phyloP scores from a whole-genome alignment of 257 asterid species.

The Fraxinus quadrangulata region DNA sequence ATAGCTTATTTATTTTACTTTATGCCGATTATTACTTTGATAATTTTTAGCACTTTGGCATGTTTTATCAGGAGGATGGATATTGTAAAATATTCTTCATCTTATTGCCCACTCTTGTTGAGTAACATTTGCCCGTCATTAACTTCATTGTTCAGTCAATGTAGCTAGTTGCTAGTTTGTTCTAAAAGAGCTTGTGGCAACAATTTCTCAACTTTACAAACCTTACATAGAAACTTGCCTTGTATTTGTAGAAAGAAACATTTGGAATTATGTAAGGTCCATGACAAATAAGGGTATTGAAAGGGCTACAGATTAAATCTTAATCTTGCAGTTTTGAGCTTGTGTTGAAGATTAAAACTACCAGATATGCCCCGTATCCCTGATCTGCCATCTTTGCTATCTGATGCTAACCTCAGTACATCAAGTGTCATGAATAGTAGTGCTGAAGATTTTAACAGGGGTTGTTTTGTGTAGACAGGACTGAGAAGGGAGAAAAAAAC shows the following conservation, averaged over 20 bases:
- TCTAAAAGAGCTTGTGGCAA: not conserved
- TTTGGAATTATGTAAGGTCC: not conserved
- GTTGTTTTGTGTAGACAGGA: not conserved
- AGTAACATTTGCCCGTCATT: not conserved
- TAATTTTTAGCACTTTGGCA: not conserved
- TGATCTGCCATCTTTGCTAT: not conserved
- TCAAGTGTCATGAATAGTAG: not conserved
- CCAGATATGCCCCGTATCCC: not conserved
- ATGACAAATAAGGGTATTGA: not conserved
- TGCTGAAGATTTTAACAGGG: not conserved
- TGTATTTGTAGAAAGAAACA: not conserved
- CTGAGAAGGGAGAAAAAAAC: not conserved
- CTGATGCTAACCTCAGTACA: not conserved
- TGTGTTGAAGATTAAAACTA: not conserved
- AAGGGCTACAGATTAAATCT: not conserved
- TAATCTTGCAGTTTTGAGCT: too few relatives aligned
- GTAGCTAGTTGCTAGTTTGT: not conserved
- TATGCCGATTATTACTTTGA: not conserved
- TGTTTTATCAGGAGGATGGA: not conserved
- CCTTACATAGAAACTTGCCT: not conserved
- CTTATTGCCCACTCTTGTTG: too few relatives aligned
- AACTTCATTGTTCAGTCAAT: not conserved
- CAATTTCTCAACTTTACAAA: not conserved
- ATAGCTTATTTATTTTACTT: not conserved
- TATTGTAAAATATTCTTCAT: not conserved